phyloP scores from a whole-genome alignment of 2,329 filamentous ascomycete species.

The Exutisphaerella laricina region DNA sequence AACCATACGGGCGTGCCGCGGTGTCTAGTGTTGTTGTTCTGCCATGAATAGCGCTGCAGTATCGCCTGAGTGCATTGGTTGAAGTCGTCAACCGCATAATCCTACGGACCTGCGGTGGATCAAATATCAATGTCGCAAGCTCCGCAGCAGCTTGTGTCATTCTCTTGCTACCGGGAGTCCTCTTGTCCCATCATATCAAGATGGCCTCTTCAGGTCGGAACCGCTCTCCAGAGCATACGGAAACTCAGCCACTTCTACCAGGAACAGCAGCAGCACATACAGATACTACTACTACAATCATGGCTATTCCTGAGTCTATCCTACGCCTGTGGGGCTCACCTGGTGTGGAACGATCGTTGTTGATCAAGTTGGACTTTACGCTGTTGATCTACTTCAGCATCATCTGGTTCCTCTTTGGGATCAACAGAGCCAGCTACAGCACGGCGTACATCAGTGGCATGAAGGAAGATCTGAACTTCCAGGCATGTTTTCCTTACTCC shows the following conservation, averaged over 20 bases:
- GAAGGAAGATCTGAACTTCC: conserved; percentile 47
- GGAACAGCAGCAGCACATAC: not conserved
- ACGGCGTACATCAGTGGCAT: conserved; percentile 51
- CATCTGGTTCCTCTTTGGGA: conserved; percentile 46
- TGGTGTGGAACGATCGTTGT: conserved; percentile 10
- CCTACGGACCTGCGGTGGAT: no score
- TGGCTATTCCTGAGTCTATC: conserved; percentile 1
- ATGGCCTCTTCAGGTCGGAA: conserved; percentile 5
- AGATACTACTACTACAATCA: not conserved
- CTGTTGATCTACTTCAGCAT: conserved; percentile 38
- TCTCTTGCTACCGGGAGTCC: not conserved
- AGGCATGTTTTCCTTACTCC: conserved; percentile 24
- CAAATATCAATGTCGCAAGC: conserved; percentile 7
- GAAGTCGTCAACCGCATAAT: no score
- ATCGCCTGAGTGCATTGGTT: no score
- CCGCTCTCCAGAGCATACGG: not conserved
- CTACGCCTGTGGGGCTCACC: conserved; percentile 13
- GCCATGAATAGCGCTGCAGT: no score
- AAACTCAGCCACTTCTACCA: conserved; percentile 3
- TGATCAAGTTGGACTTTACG: conserved; percentile 19
- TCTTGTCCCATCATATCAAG: not conserved
- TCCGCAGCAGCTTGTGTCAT: conserved; percentile 9
- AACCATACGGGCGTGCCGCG: no score
- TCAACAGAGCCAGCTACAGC: conserved; percentile 42
- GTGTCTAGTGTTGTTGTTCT: no score